Conservation (phyloP, 441 rosid genomes). For the Brassica balearica region DNA sequence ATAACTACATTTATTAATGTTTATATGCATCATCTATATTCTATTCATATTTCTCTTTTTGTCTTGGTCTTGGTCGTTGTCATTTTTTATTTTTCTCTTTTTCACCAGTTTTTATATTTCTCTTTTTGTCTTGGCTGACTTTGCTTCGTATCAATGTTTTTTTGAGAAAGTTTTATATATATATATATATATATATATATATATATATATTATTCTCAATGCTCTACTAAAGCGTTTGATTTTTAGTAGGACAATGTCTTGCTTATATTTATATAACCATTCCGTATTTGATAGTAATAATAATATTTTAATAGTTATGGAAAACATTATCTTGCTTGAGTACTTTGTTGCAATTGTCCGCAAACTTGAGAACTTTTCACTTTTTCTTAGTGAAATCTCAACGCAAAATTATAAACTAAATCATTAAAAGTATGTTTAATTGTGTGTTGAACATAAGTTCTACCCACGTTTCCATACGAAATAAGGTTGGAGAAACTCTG, state of each 20-base stretch:
- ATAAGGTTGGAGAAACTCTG: slow-evolving; percentile 8
- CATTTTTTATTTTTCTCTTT: no score
- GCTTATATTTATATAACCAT: not conserved
- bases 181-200: not conserved
- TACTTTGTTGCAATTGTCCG: not conserved
- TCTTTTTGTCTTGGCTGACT: slow-evolving; percentile 28
- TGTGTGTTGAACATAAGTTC: slow-evolving; percentile 31
- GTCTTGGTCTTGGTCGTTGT: no score
- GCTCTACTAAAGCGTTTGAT: not conserved
- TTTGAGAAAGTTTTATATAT: no score
- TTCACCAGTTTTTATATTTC: not conserved
- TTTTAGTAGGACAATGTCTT: not conserved
- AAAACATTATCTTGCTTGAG: not conserved
- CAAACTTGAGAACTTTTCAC: slow-evolving; percentile 9
- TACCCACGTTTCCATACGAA: slow-evolving; percentile 25
- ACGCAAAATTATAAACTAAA: not conserved
- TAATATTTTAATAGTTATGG: not conserved
- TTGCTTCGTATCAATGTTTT: slow-evolving; percentile 26
- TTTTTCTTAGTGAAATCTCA: not conserved
- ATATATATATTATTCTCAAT: no score
- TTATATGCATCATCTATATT: no score
- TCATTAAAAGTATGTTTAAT: slow-evolving; percentile 1
- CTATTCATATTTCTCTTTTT: no score
- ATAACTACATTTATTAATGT: no score
- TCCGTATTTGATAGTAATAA: not conserved